A percentile compares a stretch with the other conserved stretches of the same genome.
phyloP scores from a whole-genome alignment of 2,329 filamentous ascomycete species.

The Cytospora piceicola region DNA sequence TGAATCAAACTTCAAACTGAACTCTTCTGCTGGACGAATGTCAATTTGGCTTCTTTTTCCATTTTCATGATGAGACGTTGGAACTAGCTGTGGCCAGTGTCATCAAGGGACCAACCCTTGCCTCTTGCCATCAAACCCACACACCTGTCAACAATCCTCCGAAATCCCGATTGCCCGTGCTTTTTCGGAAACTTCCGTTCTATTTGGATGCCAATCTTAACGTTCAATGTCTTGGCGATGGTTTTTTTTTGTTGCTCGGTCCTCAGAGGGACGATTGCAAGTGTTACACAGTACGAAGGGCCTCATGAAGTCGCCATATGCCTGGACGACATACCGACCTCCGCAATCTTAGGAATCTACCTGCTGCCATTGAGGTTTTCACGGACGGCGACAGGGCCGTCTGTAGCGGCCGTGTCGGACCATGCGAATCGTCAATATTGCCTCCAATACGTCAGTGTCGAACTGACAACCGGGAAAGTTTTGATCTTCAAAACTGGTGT shows the following conservation, averaged over 20 bases:
- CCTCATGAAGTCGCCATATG: neutral
- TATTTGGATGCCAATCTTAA: neutral
- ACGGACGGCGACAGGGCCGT: neutral
- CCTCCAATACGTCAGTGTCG: neutral
- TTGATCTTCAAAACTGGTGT: neutral
- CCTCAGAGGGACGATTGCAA: neutral
- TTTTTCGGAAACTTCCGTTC: constrained; percentile 7
- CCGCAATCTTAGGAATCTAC: constrained; percentile 14
- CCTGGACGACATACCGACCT: constrained; percentile 7
- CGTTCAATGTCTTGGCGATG: neutral
- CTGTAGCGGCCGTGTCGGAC: neutral
- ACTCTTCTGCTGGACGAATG: neutral
- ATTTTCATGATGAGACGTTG: constrained; percentile 18
- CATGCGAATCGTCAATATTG: neutral
- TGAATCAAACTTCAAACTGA: neutral
- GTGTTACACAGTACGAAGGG: neutral
- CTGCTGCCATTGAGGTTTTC: constrained; percentile 12
- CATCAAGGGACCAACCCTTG: constrained; percentile 23
- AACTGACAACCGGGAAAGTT: neutral
- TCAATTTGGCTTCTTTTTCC: neutral
- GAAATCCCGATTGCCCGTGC: constrained; percentile 24
- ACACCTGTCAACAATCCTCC: constrained; percentile 26
- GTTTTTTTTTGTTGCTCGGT: too few relatives aligned
- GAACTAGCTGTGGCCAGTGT: constrained; percentile 30
- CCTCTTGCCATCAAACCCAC: constrained; percentile 13